Evolutionary conservation across 1,284 basidiomycete species (phyloP).

Genomic region (Ustilago shanxiensis): DNA sequence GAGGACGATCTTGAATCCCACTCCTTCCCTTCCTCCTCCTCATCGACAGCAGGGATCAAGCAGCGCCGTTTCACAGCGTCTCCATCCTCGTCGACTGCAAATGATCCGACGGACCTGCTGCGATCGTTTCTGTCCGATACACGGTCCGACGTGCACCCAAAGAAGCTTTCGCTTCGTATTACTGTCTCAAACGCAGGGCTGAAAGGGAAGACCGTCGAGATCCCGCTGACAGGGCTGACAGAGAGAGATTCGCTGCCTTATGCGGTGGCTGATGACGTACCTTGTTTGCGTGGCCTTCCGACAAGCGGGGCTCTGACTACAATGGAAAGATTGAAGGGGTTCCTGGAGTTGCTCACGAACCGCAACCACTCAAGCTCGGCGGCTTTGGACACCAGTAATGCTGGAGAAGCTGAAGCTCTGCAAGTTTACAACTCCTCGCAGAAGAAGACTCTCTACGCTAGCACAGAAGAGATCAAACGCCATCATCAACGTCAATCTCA

Average conservation of each 20-base stretch:
- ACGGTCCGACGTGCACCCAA: not conserved
- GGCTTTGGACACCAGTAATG: not conserved
- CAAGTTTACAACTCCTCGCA: slow-evolving; percentile 29
- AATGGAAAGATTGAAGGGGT: not conserved
- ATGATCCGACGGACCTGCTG: slow-evolving; percentile 25
- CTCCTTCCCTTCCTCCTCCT: not conserved
- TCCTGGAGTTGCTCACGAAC: not conserved
- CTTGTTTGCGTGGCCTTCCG: slow-evolving; percentile 27
- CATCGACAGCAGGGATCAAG: not conserved
- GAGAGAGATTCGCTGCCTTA: slow-evolving; percentile 31
- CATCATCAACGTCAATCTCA: not conserved
- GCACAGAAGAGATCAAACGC: slow-evolving; percentile 17
- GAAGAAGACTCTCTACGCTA: slow-evolving; percentile 20
- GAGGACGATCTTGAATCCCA: slow-evolving; percentile 20
- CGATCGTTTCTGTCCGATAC: slow-evolving; percentile 34
- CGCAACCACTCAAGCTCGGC: not conserved
- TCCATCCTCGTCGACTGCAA: slow-evolving; percentile 27
- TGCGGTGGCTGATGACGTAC: slow-evolving; percentile 41
- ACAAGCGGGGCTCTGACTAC: not conserved
- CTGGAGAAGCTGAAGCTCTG: not conserved
- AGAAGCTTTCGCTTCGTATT: slow-evolving; percentile 23
- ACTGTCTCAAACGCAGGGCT: not conserved
- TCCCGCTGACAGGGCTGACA: slow-evolving; percentile 21
- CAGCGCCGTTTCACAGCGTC: slow-evolving; percentile 23
- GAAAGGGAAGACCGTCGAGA: slow-evolving; percentile 3